Percentiles rank a stretch among this genome's conserved stretches.
Evolutionary conservation across 225 moss, liverwort and hornwort genomes (phyloP).

Genomic region (Marchantia polymorpha): DNA sequence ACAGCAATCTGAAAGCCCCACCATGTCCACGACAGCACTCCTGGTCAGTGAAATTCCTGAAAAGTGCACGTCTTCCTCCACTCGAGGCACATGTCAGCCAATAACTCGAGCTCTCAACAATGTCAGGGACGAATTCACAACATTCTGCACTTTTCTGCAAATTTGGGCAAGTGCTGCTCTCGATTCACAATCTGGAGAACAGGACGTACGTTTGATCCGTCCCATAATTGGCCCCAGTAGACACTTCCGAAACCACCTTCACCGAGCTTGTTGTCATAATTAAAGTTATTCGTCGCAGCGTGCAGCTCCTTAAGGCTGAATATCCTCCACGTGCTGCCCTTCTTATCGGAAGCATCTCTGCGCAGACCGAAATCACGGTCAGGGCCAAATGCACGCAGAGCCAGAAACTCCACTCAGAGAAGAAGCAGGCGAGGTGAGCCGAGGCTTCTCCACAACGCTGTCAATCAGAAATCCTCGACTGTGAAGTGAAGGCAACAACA

Average conservation of each 20-base stretch:
- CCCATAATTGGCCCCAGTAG: constrained; percentile 93
- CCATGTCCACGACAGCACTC: neutral
- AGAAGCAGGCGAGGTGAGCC: neutral
- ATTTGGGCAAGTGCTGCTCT: no score
- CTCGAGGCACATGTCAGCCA: no score
- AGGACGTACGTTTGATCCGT: constrained; percentile 72
- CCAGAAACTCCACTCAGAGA: neutral
- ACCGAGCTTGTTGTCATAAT: constrained; percentile 94
- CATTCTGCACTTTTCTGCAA: no score
- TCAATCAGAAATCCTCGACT: no score
- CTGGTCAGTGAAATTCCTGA: no score
- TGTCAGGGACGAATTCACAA: no score
- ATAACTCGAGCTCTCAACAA: no score
- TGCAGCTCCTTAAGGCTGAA: constrained; percentile 87
- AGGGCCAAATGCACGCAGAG: neutral
- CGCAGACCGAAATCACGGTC: neutral
- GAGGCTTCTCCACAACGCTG: no score
- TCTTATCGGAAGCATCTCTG: constrained; percentile 57
- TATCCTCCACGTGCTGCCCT: constrained; percentile 77
- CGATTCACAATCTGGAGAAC: no score
- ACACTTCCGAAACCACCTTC: constrained; percentile 98
- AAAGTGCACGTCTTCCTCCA: neutral
- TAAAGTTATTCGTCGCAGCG: constrained; percentile 94
- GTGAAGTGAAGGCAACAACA: no score
- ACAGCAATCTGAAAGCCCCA: constrained; percentile 69